Evolutionary conservation across 2,329 filamentous ascomycete species (phyloP).

Genomic region (Hortaea sp.): DNA sequence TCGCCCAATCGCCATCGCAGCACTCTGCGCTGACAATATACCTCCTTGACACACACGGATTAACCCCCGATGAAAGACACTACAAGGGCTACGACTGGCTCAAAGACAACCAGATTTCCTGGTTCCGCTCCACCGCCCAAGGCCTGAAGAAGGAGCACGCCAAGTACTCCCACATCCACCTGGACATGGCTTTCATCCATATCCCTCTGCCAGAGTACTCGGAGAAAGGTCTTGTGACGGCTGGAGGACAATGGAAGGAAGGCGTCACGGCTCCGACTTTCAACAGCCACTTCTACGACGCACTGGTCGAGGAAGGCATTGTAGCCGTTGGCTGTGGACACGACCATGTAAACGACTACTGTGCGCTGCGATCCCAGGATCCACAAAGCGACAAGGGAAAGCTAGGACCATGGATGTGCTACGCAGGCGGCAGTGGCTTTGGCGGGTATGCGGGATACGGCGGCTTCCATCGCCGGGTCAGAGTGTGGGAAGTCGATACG

Average conservation of each 20-base stretch:
- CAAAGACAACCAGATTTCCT: constrained; percentile 85
- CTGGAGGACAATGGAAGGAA: constrained; percentile 67
- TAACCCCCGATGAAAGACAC: constrained; percentile 78
- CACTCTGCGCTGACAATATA: constrained; percentile 94
- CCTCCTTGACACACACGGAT: constrained; percentile 83
- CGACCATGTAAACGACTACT: constrained; percentile 97
- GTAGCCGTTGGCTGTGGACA: constrained; percentile 86
- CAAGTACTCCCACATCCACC: constrained; percentile 84
- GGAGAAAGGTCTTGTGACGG: constrained; percentile 44
- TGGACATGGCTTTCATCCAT: constrained; percentile 95
- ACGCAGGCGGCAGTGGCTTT: constrained; percentile 82
- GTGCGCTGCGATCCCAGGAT: constrained; percentile 47
- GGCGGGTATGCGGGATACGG: constrained; percentile 91
- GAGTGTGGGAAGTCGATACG: constrained; percentile 88
- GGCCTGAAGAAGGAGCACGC: constrained; percentile 55
- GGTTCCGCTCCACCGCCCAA: constrained; percentile 75
- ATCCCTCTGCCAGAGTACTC: constrained; percentile 89
- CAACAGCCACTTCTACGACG: constrained; percentile 89
- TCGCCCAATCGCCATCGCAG: constrained; percentile 65
- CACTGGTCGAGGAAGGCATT: constrained; percentile 74
- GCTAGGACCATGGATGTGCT: constrained; percentile 81
- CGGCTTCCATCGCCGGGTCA: constrained; percentile 70
- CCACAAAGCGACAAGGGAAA: constrained; percentile 6
- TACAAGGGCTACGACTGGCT: constrained; percentile 97
- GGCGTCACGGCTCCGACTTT: constrained; percentile 76